These are phyloP conservation scores for Nicotiana sylvestris DNA, from an alignment of 257 asterid species.

Conservation along the genomic window DNA sequence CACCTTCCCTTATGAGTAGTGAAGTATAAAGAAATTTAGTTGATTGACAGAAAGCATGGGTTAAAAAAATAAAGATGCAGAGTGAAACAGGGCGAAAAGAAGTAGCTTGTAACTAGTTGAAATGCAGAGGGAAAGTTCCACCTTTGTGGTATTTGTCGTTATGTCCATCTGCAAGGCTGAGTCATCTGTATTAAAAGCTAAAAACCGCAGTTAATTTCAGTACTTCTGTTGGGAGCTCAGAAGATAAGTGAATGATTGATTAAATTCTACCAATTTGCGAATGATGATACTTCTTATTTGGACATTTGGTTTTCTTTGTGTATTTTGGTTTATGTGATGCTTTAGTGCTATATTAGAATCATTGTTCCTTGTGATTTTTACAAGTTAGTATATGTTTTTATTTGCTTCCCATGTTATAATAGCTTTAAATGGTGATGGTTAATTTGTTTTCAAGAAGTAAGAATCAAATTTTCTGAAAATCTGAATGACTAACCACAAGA, in stretches of 20 bases:
- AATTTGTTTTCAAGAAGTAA: no score
- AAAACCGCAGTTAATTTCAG: neutral
- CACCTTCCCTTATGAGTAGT: neutral
- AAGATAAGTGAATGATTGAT: neutral
- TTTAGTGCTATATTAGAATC: no score
- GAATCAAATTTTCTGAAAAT: no score
- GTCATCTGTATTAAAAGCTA: neutral
- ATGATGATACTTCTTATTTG: neutral
- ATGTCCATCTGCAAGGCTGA: neutral
- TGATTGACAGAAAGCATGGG: neutral
- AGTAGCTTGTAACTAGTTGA: neutral
- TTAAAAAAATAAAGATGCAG: neutral
- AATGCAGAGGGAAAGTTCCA: neutral
- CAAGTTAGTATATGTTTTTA: no score
- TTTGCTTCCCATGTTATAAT: no score
- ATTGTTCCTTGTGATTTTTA: no score
- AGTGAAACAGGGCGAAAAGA: neutral
- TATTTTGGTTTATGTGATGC: neutral
- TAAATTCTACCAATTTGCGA: neutral
- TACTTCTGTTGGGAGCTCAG: neutral
- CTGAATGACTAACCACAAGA: no score
- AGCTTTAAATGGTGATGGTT: no score
- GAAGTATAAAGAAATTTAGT: neutral
- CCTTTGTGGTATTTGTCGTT: neutral
- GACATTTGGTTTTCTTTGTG: neutral